Conservation (phyloP, 495 filamentous ascomycete genomes). For the Neurospora sublineolata region DNA sequence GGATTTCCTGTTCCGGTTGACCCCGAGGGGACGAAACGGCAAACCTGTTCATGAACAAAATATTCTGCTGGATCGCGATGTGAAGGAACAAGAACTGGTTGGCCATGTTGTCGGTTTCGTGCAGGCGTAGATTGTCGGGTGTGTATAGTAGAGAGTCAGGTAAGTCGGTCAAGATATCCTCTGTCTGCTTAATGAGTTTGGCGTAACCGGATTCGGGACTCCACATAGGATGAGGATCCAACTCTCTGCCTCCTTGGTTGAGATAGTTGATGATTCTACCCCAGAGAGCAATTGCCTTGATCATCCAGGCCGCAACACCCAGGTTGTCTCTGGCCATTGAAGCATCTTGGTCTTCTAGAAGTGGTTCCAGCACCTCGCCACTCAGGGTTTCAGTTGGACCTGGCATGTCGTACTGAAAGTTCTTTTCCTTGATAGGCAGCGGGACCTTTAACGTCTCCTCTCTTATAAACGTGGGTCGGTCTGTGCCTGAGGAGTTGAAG, state of each 20-base stretch:
- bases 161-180: slow-evolving; percentile 56
- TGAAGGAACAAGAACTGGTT: slow-evolving; percentile 95
- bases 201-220: slow-evolving; percentile 64
- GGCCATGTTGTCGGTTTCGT: slow-evolving; percentile 71
- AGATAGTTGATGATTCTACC: slow-evolving; percentile 81
- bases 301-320: slow-evolving; percentile 88
- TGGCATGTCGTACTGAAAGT: slow-evolving; percentile 83
- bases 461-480: slow-evolving; percentile 82
- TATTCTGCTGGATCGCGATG: slow-evolving; percentile 77
- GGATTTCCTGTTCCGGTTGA: slow-evolving; percentile 59
- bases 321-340: slow-evolving; percentile 70
- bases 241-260: slow-evolving; percentile 81
- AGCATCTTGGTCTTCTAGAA: slow-evolving; percentile 49
- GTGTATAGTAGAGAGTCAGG: slow-evolving; percentile 62
- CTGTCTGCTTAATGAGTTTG: slow-evolving; percentile 56
- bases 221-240: slow-evolving; percentile 70
- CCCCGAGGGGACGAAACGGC: slow-evolving; percentile 63
- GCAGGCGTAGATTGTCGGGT: slow-evolving; percentile 70
- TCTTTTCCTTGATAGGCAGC: slow-evolving; percentile 79
- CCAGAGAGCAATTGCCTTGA: slow-evolving; percentile 78
- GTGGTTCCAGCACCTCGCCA: slow-evolving; percentile 57
- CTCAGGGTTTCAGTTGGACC: slow-evolving; percentile 77
- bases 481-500: slow-evolving; percentile 91
- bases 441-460: slow-evolving; percentile 84
- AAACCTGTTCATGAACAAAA: slow-evolving; percentile 82